These are phyloP conservation scores for Myxozyma monticola DNA, from an alignment of 805 yeast genomes.

Conservation along the genomic window DNA sequence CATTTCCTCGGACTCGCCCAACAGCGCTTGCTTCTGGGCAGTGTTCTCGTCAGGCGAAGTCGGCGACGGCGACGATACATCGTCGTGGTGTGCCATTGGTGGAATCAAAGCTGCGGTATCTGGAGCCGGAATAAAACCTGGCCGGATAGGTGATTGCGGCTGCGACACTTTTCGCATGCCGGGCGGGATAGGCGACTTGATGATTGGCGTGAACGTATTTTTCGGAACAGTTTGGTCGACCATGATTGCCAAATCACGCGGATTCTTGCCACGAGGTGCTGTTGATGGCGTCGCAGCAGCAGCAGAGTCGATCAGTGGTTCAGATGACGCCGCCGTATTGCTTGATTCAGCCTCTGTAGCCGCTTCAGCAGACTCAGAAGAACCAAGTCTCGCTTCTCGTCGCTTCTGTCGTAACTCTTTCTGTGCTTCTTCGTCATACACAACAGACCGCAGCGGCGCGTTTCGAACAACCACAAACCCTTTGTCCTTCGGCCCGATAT, in stretches of 20 bases:
- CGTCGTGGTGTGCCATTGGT: not conserved
- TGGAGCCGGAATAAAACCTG: not conserved
- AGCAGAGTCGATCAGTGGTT: too few species aligned
- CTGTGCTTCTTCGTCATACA: not conserved
- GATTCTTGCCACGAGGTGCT: not conserved
- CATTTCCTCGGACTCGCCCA: not conserved
- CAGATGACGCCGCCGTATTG: not conserved
- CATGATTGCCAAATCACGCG: conserved; percentile 2
- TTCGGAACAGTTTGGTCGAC: conserved; percentile 24
- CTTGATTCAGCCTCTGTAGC: not conserved
- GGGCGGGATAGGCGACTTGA: conserved; percentile 27
- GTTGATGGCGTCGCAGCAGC: not conserved
- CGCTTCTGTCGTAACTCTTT: not conserved
- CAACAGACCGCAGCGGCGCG: conserved; percentile 23
- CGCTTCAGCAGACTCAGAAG: not conserved
- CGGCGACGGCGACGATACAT: not conserved
- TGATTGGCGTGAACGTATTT: conserved; percentile 25
- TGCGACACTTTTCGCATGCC: conserved; percentile 21
- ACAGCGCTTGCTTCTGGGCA: too few species aligned
- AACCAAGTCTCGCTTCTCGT: too few species aligned
- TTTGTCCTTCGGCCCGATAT: conserved; percentile 8
- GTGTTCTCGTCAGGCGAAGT: not conserved
- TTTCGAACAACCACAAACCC: conserved; percentile 34
- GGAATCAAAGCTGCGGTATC: not conserved
- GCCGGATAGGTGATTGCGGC: conserved; percentile 9